Conservation (phyloP, 2,329 filamentous ascomycete species). For the Calonectria fujianensis region DNA sequence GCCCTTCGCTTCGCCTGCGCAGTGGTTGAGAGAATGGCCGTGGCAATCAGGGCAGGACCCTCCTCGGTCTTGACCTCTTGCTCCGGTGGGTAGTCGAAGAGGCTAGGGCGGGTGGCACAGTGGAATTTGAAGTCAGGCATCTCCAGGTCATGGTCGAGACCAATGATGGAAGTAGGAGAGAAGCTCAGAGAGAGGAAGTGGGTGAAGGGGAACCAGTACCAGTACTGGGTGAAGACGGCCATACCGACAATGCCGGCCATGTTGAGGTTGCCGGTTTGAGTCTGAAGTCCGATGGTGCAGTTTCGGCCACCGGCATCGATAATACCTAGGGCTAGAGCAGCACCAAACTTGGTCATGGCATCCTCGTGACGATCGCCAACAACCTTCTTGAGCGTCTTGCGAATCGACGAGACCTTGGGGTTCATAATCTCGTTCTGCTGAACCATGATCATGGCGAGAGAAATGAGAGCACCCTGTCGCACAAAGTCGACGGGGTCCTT, state of each 20-base stretch:
- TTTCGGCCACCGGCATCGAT: conserved; percentile 98
- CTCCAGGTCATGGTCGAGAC: conserved; percentile 93
- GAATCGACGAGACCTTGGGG: conserved; percentile 92
- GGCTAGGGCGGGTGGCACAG: conserved; percentile 93
- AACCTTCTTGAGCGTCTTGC: conserved; percentile 96
- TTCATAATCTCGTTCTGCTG: conserved; percentile 99
- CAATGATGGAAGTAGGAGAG: conserved; percentile 97
- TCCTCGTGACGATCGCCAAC: conserved; percentile 97
- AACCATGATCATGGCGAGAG: conserved; percentile 98
- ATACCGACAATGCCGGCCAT: conserved; percentile 99
- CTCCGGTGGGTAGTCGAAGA: conserved; percentile 98
- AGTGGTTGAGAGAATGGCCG: conserved; percentile 95
- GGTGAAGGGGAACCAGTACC: conserved; percentile 99
- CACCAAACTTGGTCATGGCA: conserved; percentile 99
- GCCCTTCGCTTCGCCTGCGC: conserved; percentile 97
- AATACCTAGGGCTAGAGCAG: conserved; percentile 94
- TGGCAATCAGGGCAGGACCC: conserved; percentile 93
- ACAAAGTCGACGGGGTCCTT: conserved; percentile 99
- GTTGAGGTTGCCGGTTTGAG: conserved; percentile 98
- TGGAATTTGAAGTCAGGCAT: conserved; percentile 97
- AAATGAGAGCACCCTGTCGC: conserved; percentile 94
- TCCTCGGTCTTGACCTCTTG: conserved; percentile 97
- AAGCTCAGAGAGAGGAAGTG: conserved; percentile 98
- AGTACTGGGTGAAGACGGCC: conserved; percentile 99
- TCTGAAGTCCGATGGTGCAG: conserved; percentile 98